Conservation (phyloP, 257 asterid species). For the Craterostigma plantagineum region DNA sequence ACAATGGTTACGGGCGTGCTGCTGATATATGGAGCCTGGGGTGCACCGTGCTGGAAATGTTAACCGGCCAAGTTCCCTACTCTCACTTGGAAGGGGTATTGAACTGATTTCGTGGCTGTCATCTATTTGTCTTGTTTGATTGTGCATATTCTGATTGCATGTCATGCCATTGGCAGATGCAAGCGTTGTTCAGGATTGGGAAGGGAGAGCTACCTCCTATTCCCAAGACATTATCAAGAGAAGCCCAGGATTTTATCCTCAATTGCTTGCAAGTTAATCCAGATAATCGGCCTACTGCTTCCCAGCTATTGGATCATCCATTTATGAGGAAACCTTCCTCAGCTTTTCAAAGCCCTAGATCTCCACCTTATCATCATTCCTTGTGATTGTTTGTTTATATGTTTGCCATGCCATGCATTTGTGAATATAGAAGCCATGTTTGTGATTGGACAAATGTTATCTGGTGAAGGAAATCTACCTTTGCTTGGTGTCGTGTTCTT, state of each 20-base stretch:
- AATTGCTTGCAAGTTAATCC: constrained; percentile 46
- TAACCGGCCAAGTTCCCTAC: constrained; percentile 46
- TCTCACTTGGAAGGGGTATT: constrained; percentile 58
- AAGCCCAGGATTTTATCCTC: constrained; percentile 40
- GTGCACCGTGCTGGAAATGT: constrained; percentile 55
- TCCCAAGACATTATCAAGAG: constrained; percentile 36
- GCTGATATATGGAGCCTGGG: constrained; percentile 69
- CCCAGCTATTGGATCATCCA: constrained; percentile 42
- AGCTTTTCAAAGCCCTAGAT: constrained; percentile 19
- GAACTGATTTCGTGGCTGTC: no score
- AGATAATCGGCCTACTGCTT: constrained; percentile 35
- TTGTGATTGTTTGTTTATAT: no score
- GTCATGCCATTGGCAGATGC: constrained; percentile 28
- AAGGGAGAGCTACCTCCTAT: constrained; percentile 42
- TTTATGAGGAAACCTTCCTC: constrained; percentile 30
- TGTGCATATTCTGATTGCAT: no score
- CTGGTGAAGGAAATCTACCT: no score
- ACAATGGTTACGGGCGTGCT: constrained; percentile 36
- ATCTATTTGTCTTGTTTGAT: no score
- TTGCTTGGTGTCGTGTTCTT: no score
- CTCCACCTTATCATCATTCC: constrained; percentile 27
- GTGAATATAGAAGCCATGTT: no score
- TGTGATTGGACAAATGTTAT: no score
- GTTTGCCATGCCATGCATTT: no score
- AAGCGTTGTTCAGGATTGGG: constrained; percentile 48